Conservation (phyloP, 495 filamentous ascomycete species). For the Tuber indicum region DNA sequence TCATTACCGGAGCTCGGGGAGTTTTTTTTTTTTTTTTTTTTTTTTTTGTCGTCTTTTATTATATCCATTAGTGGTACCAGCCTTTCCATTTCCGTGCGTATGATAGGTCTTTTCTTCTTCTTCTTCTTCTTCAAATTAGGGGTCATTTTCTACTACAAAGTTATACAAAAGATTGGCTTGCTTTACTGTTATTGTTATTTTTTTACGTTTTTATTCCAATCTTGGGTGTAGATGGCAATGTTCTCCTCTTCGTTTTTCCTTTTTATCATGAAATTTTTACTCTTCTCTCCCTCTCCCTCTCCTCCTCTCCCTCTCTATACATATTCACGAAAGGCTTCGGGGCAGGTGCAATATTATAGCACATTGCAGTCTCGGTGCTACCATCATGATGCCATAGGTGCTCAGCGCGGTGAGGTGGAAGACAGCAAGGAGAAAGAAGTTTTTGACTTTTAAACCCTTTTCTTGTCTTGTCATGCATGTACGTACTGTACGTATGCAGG, state of each 20-base stretch:
- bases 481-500: background rate
- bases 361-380: background rate
- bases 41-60: too few species aligned
- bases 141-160: background rate
- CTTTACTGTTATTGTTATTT: background rate
- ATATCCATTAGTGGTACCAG: background rate
- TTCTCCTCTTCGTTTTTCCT: background rate
- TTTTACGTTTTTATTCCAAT: constrained; percentile 1
- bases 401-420: background rate
- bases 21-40: background rate
- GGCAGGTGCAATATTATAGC: background rate
- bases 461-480: background rate
- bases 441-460: background rate
- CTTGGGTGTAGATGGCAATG: background rate
- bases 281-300: background rate
- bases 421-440: too few species aligned
- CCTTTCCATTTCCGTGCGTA: background rate
- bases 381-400: background rate
- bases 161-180: constrained; percentile 4
- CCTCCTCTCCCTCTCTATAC: background rate
- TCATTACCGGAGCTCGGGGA: constrained; percentile 7
- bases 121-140: background rate
- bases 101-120: background rate
- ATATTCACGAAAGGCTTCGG: background rate
- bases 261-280: constrained; percentile 1